Conservation (phyloP, 2,329 filamentous ascomycete genomes). For the Botrytis deweyae region DNA sequence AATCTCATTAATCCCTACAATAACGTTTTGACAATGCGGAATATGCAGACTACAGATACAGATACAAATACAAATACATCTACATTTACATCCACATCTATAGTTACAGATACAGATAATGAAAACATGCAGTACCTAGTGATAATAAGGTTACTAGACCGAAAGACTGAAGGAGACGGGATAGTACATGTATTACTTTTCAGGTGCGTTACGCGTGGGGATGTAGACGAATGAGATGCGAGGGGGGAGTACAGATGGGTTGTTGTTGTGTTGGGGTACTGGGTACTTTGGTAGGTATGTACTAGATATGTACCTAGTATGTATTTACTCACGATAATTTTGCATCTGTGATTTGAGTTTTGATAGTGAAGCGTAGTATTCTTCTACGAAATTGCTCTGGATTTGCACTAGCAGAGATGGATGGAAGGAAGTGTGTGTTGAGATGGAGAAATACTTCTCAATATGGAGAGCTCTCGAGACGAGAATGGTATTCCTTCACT, state of each 20-base stretch:
- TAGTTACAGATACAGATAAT: neutral
- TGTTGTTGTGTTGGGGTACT: neutral
- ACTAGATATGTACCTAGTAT: too few species aligned
- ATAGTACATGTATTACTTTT: conserved; percentile 1
- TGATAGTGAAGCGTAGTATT: neutral
- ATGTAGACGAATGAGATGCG: neutral
- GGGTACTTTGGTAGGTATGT: neutral
- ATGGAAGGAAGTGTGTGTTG: too few species aligned
- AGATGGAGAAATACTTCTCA: neutral
- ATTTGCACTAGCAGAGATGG: neutral
- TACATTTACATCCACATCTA: too few species aligned
- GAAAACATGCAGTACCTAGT: neutral
- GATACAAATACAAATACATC: too few species aligned
- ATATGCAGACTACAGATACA: too few species aligned
- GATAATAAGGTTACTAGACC: neutral
- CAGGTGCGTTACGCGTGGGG: neutral
- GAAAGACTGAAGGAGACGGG: neutral
- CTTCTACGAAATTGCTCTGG: neutral
- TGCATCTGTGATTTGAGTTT: neutral
- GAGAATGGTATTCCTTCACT: neutral
- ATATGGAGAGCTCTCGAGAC: neutral
- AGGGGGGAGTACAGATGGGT: neutral
- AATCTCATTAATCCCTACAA: neutral
- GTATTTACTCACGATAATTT: neutral
- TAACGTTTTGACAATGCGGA: neutral